These are phyloP conservation scores for Xylaria sp. DNA, from an alignment of 2,329 filamentous ascomycete species.

Conservation along the genomic window DNA sequence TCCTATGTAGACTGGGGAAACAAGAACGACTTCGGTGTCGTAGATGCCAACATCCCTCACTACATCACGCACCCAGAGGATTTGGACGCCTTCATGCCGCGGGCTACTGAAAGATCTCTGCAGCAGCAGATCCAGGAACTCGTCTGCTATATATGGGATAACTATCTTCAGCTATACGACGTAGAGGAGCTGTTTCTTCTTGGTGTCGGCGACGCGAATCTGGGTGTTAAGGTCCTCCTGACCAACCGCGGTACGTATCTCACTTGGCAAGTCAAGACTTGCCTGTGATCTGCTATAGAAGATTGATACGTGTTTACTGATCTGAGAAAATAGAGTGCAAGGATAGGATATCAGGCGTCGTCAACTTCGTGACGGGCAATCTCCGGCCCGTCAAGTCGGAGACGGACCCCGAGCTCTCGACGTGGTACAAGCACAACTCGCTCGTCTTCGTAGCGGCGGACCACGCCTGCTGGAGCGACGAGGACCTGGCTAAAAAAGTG, in stretches of 20 bases:
- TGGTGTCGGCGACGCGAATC: slow-evolving; percentile 88
- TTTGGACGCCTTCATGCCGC: slow-evolving; percentile 58
- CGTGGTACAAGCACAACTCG: slow-evolving; percentile 87
- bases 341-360: slow-evolving; percentile 72
- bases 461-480: slow-evolving; percentile 79
- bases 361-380: slow-evolving; percentile 83
- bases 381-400: slow-evolving; percentile 84
- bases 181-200: slow-evolving; percentile 82
- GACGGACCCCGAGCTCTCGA: slow-evolving; percentile 73
- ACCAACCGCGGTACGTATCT: slow-evolving; percentile 72
- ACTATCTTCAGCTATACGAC: slow-evolving; percentile 86
- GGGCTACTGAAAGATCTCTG: slow-evolving; percentile 57
- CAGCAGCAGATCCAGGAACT: slow-evolving; percentile 75
- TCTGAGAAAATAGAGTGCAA: slow-evolving; percentile 64
- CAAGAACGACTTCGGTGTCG: slow-evolving; percentile 79
- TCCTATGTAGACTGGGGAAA: slow-evolving; percentile 87
- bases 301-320: slow-evolving; percentile 26
- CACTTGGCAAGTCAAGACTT: not conserved
- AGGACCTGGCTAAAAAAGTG: slow-evolving; percentile 67
- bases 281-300: not conserved
- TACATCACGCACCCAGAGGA: slow-evolving; percentile 73
- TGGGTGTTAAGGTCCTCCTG: slow-evolving; percentile 83
- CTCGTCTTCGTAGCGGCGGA: slow-evolving; percentile 79
- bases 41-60: slow-evolving; percentile 91
- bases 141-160: slow-evolving; percentile 92